A percentile compares a stretch with the other conserved stretches of the same genome.
Evolutionary conservation across 805 yeast species (phyloP).

Genomic region (Candida yuanshanica): DNA sequence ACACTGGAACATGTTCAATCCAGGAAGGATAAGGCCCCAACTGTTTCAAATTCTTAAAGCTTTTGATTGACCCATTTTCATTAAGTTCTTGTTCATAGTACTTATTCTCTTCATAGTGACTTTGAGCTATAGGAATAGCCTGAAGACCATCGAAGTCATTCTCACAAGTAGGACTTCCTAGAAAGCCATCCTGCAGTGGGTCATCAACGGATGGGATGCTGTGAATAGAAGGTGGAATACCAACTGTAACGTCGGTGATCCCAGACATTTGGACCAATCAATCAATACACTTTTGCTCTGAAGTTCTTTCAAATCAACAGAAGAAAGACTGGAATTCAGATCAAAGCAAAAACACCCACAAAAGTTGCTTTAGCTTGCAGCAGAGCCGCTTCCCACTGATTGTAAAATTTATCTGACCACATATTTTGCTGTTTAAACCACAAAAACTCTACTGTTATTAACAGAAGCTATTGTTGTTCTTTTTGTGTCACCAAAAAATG

Average conservation of each 20-base stretch:
- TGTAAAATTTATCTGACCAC: no score
- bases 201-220: not conserved
- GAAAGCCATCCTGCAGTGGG: not conserved
- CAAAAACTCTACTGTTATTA: no score
- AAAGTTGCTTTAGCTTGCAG: no score
- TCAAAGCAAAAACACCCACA: no score
- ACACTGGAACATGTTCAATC: conserved; percentile 58
- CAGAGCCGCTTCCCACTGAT: no score
- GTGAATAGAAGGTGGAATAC: not conserved
- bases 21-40: conserved; percentile 14
- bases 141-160: not conserved
- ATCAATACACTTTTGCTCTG: no score
- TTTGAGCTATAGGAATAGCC: not conserved
- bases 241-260: not conserved
- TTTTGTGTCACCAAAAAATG: no score
- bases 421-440: no score
- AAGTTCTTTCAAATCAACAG: no score
- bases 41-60: not conserved
- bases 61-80: not conserved
- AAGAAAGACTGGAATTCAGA: no score
- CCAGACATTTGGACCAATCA: not conserved
- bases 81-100: not conserved
- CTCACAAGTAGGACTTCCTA: not conserved
- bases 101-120: not conserved
- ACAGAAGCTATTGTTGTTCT: no score